These are phyloP conservation scores for Gossypium anomalum DNA, from an alignment of 345 rosid species.

Conservation along the genomic window DNA sequence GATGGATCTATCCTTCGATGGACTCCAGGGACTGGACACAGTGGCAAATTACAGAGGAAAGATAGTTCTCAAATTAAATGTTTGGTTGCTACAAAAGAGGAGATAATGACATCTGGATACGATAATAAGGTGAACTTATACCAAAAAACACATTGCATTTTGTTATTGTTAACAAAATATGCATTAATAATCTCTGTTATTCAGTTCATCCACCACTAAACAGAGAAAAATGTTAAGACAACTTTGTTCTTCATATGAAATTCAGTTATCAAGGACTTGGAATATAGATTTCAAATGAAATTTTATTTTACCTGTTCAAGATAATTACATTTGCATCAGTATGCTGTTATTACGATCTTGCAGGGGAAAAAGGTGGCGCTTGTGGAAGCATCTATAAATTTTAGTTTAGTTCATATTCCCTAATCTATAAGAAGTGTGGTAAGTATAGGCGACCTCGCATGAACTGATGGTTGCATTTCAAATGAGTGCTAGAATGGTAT, in stretches of 20 bases:
- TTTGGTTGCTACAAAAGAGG: constrained; percentile 49
- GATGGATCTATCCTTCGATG: constrained; percentile 67
- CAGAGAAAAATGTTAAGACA: background rate
- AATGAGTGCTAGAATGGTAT: constrained; percentile 1
- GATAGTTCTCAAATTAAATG: constrained; percentile 54
- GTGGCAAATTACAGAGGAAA: constrained; percentile 48
- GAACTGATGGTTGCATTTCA: background rate
- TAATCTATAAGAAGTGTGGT: background rate
- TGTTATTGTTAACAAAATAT: background rate
- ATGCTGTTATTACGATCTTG: background rate
- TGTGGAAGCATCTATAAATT: background rate
- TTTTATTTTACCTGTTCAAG: background rate
- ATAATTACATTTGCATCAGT: background rate
- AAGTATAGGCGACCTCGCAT: background rate
- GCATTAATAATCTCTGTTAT: background rate
- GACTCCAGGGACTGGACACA: constrained; percentile 60
- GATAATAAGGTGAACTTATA: constrained; percentile 37
- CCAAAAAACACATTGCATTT: background rate
- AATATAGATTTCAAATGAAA: no score
- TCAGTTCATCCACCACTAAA: background rate
- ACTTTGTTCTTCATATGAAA: no score
- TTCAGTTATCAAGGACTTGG: background rate
- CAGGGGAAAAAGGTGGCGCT: background rate
- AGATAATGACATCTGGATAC: constrained; percentile 44
- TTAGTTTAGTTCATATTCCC: constrained; percentile 9